Percentiles rank a stretch among this genome's conserved stretches.
phyloP scores from a whole-genome alignment of 2,329 filamentous ascomycete species.

The Coccinonectria pachysandricola region DNA sequence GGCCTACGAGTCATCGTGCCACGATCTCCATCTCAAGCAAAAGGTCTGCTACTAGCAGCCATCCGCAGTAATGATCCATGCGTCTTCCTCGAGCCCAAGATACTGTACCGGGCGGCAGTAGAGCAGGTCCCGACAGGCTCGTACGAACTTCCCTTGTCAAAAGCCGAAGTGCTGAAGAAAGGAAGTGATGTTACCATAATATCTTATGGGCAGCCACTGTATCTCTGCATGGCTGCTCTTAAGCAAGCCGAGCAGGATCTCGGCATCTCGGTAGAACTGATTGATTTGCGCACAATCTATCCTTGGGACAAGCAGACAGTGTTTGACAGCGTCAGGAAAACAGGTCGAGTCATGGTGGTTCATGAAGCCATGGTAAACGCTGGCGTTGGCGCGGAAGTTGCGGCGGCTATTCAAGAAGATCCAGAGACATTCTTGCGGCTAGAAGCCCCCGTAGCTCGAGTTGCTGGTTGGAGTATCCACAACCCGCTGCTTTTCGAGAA shows the following conservation, averaged over 20 bases:
- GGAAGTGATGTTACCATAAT: conserved; percentile 75
- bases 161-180: conserved; percentile 72
- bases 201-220: conserved; percentile 83
- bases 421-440: conserved; percentile 64
- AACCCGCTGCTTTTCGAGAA: conserved; percentile 69
- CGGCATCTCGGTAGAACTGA: conserved; percentile 68
- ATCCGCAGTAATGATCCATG: conserved; percentile 79
- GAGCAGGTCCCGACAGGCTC: conserved; percentile 77
- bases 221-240: conserved; percentile 71
- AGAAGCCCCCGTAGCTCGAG: conserved; percentile 74
- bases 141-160: conserved; percentile 76
- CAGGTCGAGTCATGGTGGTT: conserved; percentile 75
- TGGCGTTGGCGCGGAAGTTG: conserved; percentile 80
- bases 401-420: conserved; percentile 77
- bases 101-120: conserved; percentile 80
- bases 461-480: conserved; percentile 86
- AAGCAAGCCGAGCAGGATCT: conserved; percentile 64
- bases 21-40: conserved; percentile 76
- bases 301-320: conserved; percentile 83
- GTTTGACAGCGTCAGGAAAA: conserved; percentile 75
- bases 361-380: conserved; percentile 90
- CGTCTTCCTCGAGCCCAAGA: conserved; percentile 90
- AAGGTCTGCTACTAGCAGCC: conserved; percentile 68
- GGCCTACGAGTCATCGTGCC: conserved; percentile 80
- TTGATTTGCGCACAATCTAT: conserved; percentile 80